These are phyloP conservation scores for Daldinia sp. DNA, from an alignment of 2,329 filamentous ascomycete genomes.

Conservation along the genomic window DNA sequence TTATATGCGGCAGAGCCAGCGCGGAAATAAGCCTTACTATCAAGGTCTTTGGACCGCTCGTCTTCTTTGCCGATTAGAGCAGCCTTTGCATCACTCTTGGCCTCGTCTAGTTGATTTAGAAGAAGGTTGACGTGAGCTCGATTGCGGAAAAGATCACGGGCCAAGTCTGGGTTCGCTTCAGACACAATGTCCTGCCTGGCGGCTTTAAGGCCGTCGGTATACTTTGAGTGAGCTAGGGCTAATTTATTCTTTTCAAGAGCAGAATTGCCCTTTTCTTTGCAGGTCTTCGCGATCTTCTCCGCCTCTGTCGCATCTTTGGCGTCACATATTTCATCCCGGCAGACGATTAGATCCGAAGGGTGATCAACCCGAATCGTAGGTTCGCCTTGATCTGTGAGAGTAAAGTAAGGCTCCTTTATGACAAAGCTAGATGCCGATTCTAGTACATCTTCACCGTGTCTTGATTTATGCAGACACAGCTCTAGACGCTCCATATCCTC, in stretches of 20 bases:
- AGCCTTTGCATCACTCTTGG: constrained; percentile 47
- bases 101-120: constrained; percentile 50
- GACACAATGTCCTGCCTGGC: constrained; percentile 15
- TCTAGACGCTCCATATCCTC: constrained; percentile 50
- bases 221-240: constrained; percentile 44
- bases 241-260: constrained; percentile 46
- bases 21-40: constrained; percentile 52
- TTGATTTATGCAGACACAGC: constrained; percentile 53
- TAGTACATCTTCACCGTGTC: constrained; percentile 50
- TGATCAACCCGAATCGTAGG: constrained; percentile 56
- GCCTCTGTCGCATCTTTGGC: not conserved
- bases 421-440: constrained; percentile 53
- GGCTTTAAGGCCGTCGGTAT: constrained; percentile 46
- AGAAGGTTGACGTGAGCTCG: constrained; percentile 52
- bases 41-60: constrained; percentile 39
- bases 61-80: constrained; percentile 48
- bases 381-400: constrained; percentile 55
- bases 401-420: constrained; percentile 65
- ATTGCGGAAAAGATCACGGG: constrained; percentile 52
- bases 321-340: constrained; percentile 2
- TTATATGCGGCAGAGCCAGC: constrained; percentile 51
- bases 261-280: constrained; percentile 50
- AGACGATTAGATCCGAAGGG: constrained; percentile 50
- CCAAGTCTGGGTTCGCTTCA: constrained; percentile 31
- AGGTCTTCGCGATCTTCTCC: constrained; percentile 35